Evolutionary conservation across 2,329 filamentous ascomycete species (phyloP), one percentile per base, ranked within the genome.

Genomic region (Sclerotinia sclerotiorum): DNA sequence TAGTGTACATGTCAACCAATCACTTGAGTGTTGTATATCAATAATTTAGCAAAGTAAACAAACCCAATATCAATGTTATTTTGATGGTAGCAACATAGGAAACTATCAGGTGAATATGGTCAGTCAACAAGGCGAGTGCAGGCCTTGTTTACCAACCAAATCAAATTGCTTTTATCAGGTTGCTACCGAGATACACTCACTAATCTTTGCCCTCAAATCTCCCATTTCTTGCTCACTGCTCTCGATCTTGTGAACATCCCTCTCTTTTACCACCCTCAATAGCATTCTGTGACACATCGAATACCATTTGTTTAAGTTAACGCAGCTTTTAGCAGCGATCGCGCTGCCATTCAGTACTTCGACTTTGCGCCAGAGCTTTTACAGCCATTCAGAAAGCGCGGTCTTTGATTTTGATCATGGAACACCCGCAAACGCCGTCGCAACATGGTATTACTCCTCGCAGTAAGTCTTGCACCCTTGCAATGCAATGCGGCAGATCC

Each of bases 61-160:
- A 1, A 13, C 21, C 32, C 15, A 55, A 55, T 55, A 55, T 55
- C 8, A 2, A 39, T 39, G 39, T 39, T 2, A 5, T 35, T 55
- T 6, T 15, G 4, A 55, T 55, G 10, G 13, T n/a, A 55, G 19
- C 5, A 13, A 21, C 52, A 5, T 24, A 5, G 19, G 5, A 7
- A 35, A 21, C 7, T 55, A 32, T 32, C 29, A 21, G 8, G 27
- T 54, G 27, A 32, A 54, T 19, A 32, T 54, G 29, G 13, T 13
- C 4, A 32, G 52, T 55, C 21, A 13, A 42, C 32, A 19, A n/a
- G 21, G 32, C n/a, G 21, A 42, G 19, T 39, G 54, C 39, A n/a
- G 21, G 10, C 32, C 32, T 57, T 57, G 54, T 57, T 57, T 11
- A 57, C n/a, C 39, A 57, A 57, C 32, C 24, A 57, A 57, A 57